Conservation (phyloP, 495 filamentous ascomycete species). For the Lentithecium fluviatile region DNA sequence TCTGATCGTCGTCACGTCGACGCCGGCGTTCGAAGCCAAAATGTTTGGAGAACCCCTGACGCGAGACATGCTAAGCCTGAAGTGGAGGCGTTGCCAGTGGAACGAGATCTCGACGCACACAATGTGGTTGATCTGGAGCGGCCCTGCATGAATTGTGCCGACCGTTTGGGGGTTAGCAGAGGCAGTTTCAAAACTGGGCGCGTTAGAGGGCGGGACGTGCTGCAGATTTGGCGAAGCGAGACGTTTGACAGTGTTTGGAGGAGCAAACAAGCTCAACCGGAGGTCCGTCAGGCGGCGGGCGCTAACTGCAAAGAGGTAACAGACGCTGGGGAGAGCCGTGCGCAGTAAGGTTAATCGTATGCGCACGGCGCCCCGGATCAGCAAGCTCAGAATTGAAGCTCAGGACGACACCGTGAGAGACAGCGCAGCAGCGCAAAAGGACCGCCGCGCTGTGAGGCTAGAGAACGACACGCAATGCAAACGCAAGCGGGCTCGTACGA, state of each 20-base stretch:
- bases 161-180: slow-evolving; percentile 13
- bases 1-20: slow-evolving; percentile 36
- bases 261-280: slow-evolving; percentile 32
- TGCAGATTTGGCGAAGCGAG: slow-evolving; percentile 20
- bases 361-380: slow-evolving; percentile 1
- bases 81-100: slow-evolving; percentile 15
- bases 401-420: neutral
- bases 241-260: slow-evolving; percentile 33
- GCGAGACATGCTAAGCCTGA: slow-evolving; percentile 35
- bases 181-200: slow-evolving; percentile 30
- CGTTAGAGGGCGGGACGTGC: slow-evolving; percentile 26
- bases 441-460: neutral
- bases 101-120: slow-evolving; percentile 31
- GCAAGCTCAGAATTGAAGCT: neutral
- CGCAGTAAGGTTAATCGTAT: slow-evolving; percentile 5
- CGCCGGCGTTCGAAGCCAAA: slow-evolving; percentile 19
- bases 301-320: slow-evolving; percentile 25
- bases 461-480: slow-evolving; percentile 6
- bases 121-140: slow-evolving; percentile 11
- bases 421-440: neutral
- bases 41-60: slow-evolving; percentile 31
- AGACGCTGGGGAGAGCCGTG: slow-evolving; percentile 18
- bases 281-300: slow-evolving; percentile 26
- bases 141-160: slow-evolving; percentile 23
- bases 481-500: neutral